These are phyloP conservation scores for Eimeria brunetti DNA, from an alignment of 169 alveolate genomes.

Conservation along the genomic window DNA sequence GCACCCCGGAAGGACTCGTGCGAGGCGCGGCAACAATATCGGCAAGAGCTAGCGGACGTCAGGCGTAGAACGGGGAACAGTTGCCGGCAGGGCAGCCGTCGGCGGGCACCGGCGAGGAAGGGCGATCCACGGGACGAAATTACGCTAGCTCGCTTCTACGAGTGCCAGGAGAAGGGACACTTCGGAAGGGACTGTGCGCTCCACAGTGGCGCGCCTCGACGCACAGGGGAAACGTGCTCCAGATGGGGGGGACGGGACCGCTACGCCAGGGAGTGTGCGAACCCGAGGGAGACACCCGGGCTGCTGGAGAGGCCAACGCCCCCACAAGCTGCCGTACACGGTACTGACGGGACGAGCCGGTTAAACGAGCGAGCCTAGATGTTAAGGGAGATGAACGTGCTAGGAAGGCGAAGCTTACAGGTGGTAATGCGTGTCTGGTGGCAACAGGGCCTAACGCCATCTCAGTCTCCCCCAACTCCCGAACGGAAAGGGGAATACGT, in stretches of 20 bases:
- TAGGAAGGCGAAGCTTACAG: neutral
- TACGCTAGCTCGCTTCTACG: neutral
- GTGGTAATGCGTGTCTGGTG: neutral
- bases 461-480: neutral
- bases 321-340: neutral
- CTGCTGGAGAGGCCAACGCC: neutral
- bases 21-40: neutral
- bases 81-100: neutral
- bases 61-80: neutral
- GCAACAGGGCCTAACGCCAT: slow-evolving; percentile 2
- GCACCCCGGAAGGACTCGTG: neutral
- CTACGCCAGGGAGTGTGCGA: slow-evolving; percentile 8
- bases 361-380: slow-evolving; percentile 3
- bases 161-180: neutral
- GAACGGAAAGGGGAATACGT: neutral
- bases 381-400: slow-evolving; percentile 20
- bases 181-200: neutral
- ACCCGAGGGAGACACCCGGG: neutral
- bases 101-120: neutral
- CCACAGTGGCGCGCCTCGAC: neutral
- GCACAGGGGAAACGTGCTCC: neutral
- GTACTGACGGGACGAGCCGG: neutral
- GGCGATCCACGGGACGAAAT: neutral
- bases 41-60: neutral
- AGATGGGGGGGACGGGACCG: slow-evolving; percentile 1